A percentile compares a stretch with the other conserved stretches of the same genome.
phyloP scores from a whole-genome alignment of 768 basidiomycete species.

The Suillus tomentosus region DNA sequence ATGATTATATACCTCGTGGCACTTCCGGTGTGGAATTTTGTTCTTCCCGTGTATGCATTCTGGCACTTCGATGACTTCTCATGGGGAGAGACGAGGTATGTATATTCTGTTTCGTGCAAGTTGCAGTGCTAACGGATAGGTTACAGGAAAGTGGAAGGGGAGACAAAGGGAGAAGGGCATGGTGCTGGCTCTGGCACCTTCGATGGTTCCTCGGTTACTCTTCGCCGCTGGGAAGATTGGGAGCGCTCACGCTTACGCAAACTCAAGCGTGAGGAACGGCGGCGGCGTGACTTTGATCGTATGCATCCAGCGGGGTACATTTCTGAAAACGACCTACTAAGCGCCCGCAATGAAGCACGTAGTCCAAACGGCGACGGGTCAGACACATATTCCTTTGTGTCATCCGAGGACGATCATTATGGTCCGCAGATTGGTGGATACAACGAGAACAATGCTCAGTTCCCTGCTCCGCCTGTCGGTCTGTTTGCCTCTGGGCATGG shows the following conservation, averaged over 20 bases:
- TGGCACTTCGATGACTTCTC: conserved; percentile 99
- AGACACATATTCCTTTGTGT: conserved; percentile 77
- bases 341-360: conserved; percentile 53
- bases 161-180: conserved; percentile 78
- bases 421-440: conserved; percentile 93
- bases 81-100: conserved; percentile 97
- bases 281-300: conserved; percentile 81
- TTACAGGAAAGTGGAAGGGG: conserved; percentile 91
- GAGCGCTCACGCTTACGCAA: conserved; percentile 94
- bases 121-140: conserved; percentile 18
- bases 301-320: conserved; percentile 69
- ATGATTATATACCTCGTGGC: conserved; percentile 94
- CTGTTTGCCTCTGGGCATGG: conserved; percentile 36
- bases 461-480: conserved; percentile 84
- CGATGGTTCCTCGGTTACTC: conserved; percentile 68
- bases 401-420: conserved; percentile 96
- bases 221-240: conserved; percentile 99
- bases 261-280: conserved; percentile 80
- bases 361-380: conserved; percentile 71
- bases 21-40: conserved; percentile 94
- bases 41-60: conserved; percentile 93
- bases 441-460: conserved; percentile 80
- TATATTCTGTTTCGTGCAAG: conserved; percentile 11
- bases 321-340: conserved; percentile 63
- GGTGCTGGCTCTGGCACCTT: conserved; percentile 58